Evolutionary conservation across 2,329 filamentous ascomycete species (phyloP), one percentile per base, ranked within the genome.

Genomic region (Fusarium sacchari): DNA sequence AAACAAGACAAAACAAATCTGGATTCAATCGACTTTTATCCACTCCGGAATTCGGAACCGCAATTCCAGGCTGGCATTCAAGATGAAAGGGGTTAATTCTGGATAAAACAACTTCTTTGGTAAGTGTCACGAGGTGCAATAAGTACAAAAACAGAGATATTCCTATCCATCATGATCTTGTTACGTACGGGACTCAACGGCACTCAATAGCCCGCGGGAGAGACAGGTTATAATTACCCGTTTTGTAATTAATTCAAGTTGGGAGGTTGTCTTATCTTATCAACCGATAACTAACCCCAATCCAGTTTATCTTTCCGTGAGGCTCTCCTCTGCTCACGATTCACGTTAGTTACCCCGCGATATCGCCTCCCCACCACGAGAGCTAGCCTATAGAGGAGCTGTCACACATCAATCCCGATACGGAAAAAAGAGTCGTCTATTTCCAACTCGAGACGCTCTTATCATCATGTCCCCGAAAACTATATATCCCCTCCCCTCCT

Each of bases 241-340:
- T 69, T 69, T 70, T 0, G 67, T 69, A 32, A 24, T 53, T 40
- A 69, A 53, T 69, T 28, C 62, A 53, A 32, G n/a, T 3, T 5
- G 5, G 5, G 18, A 46, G 3, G 4, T 47, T 6, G 1, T 10
- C 10, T 49, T 26, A 64, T 69, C 67, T 53, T 64, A 59, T 55
- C 56, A 18, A 28, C 30, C 42, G 20, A 50, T 10, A 28, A 46
- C 71, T 74, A 74, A 61, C 46, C 60, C 71, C 32, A 46, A 61
- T 73, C 36, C 28, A 53, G 71, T 73, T 73, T 73, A 73, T 73
- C 71, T 73, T 69, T 55, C 71, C 71, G 71, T 42, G 71, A 47
- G 71, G 63, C 71, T 73, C 63, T 17, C 34, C 15, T 44, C 43
- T n/a, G n/a, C n/a, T 32, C 32, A 52, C 39, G 11, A 17, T 28